Percentiles rank a stretch among this genome's conserved stretches.
phyloP scores from a whole-genome alignment of 1,284 basidiomycete genomes.

The Mycena citricolor region DNA sequence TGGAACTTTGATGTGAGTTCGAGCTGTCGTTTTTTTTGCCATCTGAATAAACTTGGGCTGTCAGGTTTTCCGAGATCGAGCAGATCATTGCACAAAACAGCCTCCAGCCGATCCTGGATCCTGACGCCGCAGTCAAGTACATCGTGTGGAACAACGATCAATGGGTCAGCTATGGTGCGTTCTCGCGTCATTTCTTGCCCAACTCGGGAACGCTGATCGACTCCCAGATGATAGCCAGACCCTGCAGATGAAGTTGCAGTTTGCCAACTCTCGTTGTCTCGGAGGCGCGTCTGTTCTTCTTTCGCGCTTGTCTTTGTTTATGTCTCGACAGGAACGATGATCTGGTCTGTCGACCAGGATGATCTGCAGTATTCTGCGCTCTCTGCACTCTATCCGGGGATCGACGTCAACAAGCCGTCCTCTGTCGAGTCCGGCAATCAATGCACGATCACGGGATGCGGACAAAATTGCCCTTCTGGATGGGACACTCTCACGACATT shows the following conservation, averaged over 20 bases:
- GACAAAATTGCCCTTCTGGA: slow-evolving; percentile 25
- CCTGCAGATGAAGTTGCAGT: slow-evolving; percentile 27
- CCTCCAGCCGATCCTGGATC: slow-evolving; percentile 19
- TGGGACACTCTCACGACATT: slow-evolving; percentile 24
- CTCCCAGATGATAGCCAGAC: slow-evolving; percentile 26
- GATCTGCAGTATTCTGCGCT: slow-evolving; percentile 22
- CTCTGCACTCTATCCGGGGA: slow-evolving; percentile 20
- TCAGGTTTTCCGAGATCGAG: slow-evolving; percentile 25
- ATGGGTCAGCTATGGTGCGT: slow-evolving; percentile 26
- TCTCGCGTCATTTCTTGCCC: neutral
- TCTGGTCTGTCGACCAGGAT: slow-evolving; percentile 26
- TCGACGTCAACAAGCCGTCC: slow-evolving; percentile 25
- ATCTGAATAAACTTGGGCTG: too few relatives aligned
- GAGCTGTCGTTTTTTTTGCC: too few relatives aligned
- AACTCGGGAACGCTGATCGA: neutral
- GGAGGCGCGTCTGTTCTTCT: slow-evolving; percentile 18
- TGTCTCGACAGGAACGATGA: slow-evolving; percentile 19
- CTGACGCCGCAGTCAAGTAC: slow-evolving; percentile 24
- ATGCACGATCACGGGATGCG: slow-evolving; percentile 23
- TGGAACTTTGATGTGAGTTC: slow-evolving; percentile 11
- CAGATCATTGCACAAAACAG: slow-evolving; percentile 14
- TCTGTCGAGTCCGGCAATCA: slow-evolving; percentile 16
- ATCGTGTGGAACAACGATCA: slow-evolving; percentile 25
- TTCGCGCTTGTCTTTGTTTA: neutral
- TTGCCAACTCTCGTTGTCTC: slow-evolving; percentile 27